Conservation (phyloP, 1,139 yeast genomes). For the Taphrina deformans region DNA sequence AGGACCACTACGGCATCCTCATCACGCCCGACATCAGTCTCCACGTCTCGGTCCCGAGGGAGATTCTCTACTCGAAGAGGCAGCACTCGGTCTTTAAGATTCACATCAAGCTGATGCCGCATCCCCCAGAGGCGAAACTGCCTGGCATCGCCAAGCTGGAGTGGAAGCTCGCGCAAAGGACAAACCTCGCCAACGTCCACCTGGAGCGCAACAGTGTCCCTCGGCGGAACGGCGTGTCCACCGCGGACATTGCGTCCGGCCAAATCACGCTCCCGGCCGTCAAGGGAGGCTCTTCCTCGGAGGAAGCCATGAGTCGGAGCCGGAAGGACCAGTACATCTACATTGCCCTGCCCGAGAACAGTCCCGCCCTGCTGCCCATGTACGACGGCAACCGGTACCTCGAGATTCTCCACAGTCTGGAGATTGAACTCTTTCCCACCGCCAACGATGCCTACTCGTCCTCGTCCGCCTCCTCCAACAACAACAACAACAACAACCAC, state of each 20-base stretch:
- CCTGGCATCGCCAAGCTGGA: constrained; percentile 21
- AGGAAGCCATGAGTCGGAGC: constrained; percentile 25
- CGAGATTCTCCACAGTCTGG: constrained; percentile 24
- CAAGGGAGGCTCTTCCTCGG: constrained; percentile 10
- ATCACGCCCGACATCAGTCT: constrained; percentile 65
- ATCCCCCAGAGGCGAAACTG: constrained; percentile 30
- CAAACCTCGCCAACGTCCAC: neutral
- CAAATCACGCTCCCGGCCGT: constrained; percentile 2
- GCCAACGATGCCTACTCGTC: too few relatives aligned
- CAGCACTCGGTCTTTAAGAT: constrained; percentile 29
- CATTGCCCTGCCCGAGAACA: constrained; percentile 29
- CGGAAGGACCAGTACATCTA: constrained; percentile 32
- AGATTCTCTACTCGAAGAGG: constrained; percentile 15
- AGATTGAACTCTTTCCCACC: constrained; percentile 22
- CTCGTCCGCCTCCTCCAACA: neutral
- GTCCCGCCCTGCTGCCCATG: constrained; percentile 25
- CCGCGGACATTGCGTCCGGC: constrained; percentile 20
- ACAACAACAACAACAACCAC: too few relatives aligned
- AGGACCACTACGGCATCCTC: constrained; percentile 74
- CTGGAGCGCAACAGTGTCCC: neutral
- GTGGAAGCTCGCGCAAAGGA: constrained; percentile 26
- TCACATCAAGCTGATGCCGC: constrained; percentile 30
- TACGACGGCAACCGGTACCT: constrained; percentile 29
- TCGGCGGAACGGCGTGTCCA: constrained; percentile 7
- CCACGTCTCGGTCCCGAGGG: constrained; percentile 31